Base-by-base conservation (phyloP, 208 protist genomes). In the Wallacemonas sp. region DNA sequence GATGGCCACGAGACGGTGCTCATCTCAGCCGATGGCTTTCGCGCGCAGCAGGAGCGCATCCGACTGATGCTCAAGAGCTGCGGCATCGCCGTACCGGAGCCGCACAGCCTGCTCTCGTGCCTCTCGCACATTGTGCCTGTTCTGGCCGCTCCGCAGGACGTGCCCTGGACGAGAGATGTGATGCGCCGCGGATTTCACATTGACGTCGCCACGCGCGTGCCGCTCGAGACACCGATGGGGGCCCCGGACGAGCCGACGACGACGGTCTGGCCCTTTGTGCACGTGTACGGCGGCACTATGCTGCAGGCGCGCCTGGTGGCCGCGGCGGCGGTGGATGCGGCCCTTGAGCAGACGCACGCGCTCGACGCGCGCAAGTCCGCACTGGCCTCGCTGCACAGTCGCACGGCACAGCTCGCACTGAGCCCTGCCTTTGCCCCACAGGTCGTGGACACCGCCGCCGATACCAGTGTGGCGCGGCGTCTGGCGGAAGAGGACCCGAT, bases 211-310 rank as follows among this genome's bases (percentile, higher is more conserved):
- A 26, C 70, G 67, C 25, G 29, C 68, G 12, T 65, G 14, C 36
- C 36, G n/a, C n/a, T n/a, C n/a, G n/a, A n/a, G n/a, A n/a, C n/a
- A n/a, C n/a, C n/a, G n/a, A n/a, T n/a, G n/a, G n/a, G n/a, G n/a
- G 20, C 25, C 44, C 4, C 10, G 54, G 36, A 23, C 28, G 26
- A 45, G 57, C 25, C 41, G 26, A 42, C 32, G 49, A n/a, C 36
- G 49, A 8, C 39, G 50, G 36, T 7, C 10, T 41, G 36, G 36
- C 36, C 71, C 10, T 68, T 85, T 31, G 79, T 89, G 14, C 82
- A 90, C 66, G 79, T 92, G 39, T 94, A 92, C 61, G 89, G 89
- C 23, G 89, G 89, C 26, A 71, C 74, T 0, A 66, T 84, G 16
- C 29, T 81, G 11, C 66, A 86, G 33, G 82, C 89, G 23, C 79